A percentile compares a stretch with the other conserved stretches of the same genome.
phyloP scores from a whole-genome alignment of 768 basidiomycete genomes.

The Phylloporus sp. region DNA sequence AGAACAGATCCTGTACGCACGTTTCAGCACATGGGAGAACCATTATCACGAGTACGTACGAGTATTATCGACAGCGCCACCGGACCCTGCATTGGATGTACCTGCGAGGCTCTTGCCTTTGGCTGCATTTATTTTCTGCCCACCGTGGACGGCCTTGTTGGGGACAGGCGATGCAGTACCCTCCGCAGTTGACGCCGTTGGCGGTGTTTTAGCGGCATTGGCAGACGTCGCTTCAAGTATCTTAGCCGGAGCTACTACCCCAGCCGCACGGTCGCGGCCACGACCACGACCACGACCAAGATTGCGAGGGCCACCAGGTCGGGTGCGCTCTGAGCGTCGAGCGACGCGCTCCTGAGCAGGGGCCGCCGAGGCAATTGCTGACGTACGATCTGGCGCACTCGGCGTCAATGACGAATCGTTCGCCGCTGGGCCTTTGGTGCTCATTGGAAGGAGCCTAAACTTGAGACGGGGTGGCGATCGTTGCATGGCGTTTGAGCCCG shows the following conservation, averaged over 20 bases:
- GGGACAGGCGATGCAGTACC: no score
- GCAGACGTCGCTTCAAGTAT: not conserved
- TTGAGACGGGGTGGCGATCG: not conserved
- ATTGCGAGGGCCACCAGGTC: not conserved
- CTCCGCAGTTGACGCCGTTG: no score
- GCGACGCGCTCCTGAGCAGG: not conserved
- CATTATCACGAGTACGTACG: not conserved
- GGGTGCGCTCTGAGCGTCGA: not conserved
- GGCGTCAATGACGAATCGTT: not conserved
- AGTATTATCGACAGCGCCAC: not conserved
- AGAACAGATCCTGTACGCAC: no score
- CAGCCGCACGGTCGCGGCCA: not conserved
- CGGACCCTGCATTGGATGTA: not conserved
- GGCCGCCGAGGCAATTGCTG: not conserved
- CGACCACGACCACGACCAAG: not conserved
- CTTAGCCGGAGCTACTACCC: not conserved
- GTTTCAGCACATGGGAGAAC: not conserved
- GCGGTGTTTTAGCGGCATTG: no score
- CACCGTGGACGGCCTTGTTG: not conserved
- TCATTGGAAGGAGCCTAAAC: not conserved
- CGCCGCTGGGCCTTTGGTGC: not conserved
- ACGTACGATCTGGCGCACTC: not conserved
- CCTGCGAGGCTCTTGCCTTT: not conserved
- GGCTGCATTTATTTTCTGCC: not conserved
- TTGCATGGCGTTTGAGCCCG: not conserved